These are phyloP conservation scores for Tremellales sp. DNA, from an alignment of 1,284 basidiomycete genomes.

Conservation along the genomic window DNA sequence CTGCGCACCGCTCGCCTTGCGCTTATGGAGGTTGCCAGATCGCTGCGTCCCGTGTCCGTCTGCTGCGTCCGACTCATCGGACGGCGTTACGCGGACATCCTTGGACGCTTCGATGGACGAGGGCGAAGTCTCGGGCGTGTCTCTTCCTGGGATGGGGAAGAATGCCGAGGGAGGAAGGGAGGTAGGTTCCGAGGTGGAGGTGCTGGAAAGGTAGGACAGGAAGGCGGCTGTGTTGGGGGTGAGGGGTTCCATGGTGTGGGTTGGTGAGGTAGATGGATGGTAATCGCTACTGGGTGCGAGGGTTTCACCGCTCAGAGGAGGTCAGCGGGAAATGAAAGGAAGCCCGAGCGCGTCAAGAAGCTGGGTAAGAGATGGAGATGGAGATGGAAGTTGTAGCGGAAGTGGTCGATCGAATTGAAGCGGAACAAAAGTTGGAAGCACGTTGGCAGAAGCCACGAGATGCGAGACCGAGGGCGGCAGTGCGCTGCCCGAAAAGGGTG, in stretches of 20 bases:
- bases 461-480: no score
- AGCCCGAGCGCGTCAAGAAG: neutral
- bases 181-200: constrained; percentile 15
- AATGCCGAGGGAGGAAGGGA: constrained; percentile 40
- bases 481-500: no score
- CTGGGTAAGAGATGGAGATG: neutral
- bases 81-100: neutral
- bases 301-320: neutral
- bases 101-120: constrained; percentile 17
- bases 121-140: constrained; percentile 40
- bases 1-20: neutral
- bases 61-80: constrained; percentile 12
- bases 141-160: constrained; percentile 37
- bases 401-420: neutral
- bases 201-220: constrained; percentile 35
- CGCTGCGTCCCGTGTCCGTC: neutral
- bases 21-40: constrained; percentile 1
- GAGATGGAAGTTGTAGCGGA: neutral
- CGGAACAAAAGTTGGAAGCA: neutral
- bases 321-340: no score
- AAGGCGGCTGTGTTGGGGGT: constrained; percentile 45
- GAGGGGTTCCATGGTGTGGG: constrained; percentile 25
- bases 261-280: neutral
- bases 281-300: neutral
- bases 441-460: no score